These are phyloP conservation scores for Physcia stellaris DNA, from an alignment of 495 filamentous ascomycete species.

Conservation along the genomic window DNA sequence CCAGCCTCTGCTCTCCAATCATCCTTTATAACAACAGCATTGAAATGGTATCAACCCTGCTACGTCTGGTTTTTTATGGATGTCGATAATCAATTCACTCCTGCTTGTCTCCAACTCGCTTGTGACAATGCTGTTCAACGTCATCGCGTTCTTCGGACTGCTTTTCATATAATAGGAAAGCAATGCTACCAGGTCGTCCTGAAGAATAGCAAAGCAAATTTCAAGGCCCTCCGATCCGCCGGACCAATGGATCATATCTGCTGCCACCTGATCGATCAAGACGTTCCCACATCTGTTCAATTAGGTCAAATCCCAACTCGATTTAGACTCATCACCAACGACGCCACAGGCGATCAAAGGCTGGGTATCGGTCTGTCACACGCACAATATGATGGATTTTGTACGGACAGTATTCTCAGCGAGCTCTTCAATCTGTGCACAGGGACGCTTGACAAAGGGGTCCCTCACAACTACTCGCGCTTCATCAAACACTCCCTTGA, in stretches of 20 bases:
- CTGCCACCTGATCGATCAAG: neutral
- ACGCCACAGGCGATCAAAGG: neutral
- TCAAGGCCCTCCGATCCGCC: neutral
- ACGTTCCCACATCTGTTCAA: neutral
- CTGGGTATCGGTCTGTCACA: neutral
- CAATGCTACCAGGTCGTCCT: slow-evolving; percentile 1
- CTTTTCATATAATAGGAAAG: neutral
- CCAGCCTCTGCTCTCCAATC: neutral
- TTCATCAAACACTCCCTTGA: neutral
- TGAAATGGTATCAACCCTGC: slow-evolving; percentile 1
- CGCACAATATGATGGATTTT: neutral
- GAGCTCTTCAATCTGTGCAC: neutral
- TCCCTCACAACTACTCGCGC: neutral
- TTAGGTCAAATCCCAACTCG: neutral
- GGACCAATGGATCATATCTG: neutral
- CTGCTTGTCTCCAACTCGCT: neutral
- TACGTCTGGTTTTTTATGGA: neutral
- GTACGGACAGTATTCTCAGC: neutral
- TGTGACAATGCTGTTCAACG: neutral
- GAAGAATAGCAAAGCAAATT: neutral
- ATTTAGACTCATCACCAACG: neutral
- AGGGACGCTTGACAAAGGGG: neutral
- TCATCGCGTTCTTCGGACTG: neutral
- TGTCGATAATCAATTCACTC: neutral
- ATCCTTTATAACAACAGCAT: neutral